phyloP scores from a whole-genome alignment of 768 basidiomycete genomes.

The Mycena crocata region DNA sequence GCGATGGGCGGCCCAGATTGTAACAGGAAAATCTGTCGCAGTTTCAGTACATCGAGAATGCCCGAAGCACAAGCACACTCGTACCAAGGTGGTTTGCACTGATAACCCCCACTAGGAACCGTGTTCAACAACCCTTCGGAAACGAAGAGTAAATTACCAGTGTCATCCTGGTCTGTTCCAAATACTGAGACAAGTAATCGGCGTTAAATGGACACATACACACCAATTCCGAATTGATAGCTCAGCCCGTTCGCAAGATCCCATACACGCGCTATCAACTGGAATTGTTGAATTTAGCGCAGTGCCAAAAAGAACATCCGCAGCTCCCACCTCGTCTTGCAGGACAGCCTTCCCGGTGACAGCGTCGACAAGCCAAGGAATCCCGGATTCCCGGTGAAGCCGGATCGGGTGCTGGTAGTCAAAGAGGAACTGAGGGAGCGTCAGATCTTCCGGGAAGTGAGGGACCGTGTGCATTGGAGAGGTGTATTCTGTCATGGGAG shows the following conservation, averaged over 20 bases:
- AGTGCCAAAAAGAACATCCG: neutral
- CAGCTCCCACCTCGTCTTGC: neutral
- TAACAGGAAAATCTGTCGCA: slow-evolving; percentile 7
- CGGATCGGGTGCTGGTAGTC: slow-evolving; percentile 47
- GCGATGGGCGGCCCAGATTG: slow-evolving; percentile 22
- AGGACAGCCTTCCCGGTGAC: neutral
- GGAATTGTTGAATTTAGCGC: neutral
- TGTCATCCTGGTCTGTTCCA: neutral
- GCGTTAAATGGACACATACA: neutral
- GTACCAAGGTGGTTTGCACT: slow-evolving; percentile 18
- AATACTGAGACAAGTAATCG: neutral
- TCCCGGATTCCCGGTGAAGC: slow-evolving; percentile 37
- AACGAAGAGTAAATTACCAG: neutral
- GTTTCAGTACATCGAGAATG: neutral
- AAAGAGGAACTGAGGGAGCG: slow-evolving; percentile 51
- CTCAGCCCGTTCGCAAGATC: slow-evolving; percentile 15
- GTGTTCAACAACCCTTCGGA: too few relatives aligned
- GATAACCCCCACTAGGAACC: slow-evolving; percentile 11
- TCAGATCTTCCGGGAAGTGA: slow-evolving; percentile 50
- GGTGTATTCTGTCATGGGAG: neutral
- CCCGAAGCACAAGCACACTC: neutral
- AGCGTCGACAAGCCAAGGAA: slow-evolving; percentile 57
- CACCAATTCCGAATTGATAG: neutral
- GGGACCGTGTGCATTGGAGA: slow-evolving; percentile 21
- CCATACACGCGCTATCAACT: slow-evolving; percentile 1